Evolutionary conservation across 2,329 filamentous ascomycete species (phyloP).

Genomic region (Colletotrichum sp.): DNA sequence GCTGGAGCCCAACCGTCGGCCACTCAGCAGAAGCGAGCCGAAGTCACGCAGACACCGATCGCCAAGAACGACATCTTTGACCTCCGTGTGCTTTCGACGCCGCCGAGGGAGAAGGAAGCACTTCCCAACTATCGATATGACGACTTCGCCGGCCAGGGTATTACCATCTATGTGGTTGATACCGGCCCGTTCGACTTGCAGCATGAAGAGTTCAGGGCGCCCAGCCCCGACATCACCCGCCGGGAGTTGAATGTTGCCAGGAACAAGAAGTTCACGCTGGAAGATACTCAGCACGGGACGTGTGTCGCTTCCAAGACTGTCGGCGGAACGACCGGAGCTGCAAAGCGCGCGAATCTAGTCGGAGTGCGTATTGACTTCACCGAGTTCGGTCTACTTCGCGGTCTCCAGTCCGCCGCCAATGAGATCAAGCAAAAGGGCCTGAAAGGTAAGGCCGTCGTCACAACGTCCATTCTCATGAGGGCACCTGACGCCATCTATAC

Average conservation of each 20-base stretch:
- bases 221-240: neutral
- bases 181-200: neutral
- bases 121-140: neutral
- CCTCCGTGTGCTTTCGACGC: neutral
- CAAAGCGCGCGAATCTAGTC: neutral
- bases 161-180: neutral
- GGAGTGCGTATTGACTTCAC: neutral
- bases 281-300: neutral
- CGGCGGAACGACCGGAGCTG: neutral
- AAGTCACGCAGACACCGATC: neutral
- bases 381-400: neutral
- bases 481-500: neutral
- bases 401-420: neutral
- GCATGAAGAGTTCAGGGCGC: neutral
- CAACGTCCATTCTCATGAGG: neutral
- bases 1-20: neutral
- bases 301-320: neutral
- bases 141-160: neutral
- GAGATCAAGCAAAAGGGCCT: neutral
- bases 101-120: neutral
- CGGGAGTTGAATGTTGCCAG: neutral
- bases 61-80: neutral
- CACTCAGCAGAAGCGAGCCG: neutral
- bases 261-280: neutral
- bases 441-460: neutral